phyloP scores from a whole-genome alignment of 2,329 filamentous ascomycete species.

The Colletotrichum tropicicola region DNA sequence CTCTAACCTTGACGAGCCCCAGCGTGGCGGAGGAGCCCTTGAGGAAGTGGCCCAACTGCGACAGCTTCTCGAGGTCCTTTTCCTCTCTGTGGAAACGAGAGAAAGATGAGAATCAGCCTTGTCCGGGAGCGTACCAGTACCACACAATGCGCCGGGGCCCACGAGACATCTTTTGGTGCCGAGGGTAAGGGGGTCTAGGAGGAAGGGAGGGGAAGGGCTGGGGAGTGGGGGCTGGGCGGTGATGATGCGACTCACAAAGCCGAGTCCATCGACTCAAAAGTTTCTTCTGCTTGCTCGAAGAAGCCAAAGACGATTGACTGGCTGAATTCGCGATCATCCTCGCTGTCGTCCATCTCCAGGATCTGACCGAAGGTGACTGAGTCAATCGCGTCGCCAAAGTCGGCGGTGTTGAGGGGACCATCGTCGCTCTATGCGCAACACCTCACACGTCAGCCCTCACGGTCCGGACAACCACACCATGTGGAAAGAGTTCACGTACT shows the following conservation, averaged over 20 bases:
- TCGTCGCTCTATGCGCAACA: constrained; percentile 32
- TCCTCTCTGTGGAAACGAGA: constrained; percentile 60
- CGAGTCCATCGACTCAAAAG: constrained; percentile 84
- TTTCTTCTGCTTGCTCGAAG: constrained; percentile 89
- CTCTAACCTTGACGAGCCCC: constrained; percentile 88
- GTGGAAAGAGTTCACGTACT: constrained; percentile 36
- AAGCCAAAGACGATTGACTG: constrained; percentile 89
- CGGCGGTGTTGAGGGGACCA: constrained; percentile 39
- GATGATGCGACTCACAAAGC: constrained; percentile 73
- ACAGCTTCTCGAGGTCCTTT: constrained; percentile 78
- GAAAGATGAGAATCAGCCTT: constrained; percentile 22
- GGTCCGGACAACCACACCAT: constrained; percentile 29
- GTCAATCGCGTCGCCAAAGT: constrained; percentile 81
- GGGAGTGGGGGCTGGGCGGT: constrained; percentile 13
- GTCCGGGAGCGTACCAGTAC: neutral
- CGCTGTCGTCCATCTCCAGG: constrained; percentile 96
- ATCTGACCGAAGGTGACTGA: constrained; percentile 88
- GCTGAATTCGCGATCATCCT: constrained; percentile 87
- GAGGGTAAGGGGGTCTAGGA: neutral
- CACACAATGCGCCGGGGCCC: neutral
- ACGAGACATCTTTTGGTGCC: neutral
- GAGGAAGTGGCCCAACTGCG: constrained; percentile 90
- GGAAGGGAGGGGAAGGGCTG: constrained; percentile 5
- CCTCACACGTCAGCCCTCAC: constrained; percentile 19
- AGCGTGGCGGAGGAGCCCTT: constrained; percentile 97